phyloP scores from a whole-genome alignment of 495 filamentous ascomycete species.

The Xylaria sp. region DNA sequence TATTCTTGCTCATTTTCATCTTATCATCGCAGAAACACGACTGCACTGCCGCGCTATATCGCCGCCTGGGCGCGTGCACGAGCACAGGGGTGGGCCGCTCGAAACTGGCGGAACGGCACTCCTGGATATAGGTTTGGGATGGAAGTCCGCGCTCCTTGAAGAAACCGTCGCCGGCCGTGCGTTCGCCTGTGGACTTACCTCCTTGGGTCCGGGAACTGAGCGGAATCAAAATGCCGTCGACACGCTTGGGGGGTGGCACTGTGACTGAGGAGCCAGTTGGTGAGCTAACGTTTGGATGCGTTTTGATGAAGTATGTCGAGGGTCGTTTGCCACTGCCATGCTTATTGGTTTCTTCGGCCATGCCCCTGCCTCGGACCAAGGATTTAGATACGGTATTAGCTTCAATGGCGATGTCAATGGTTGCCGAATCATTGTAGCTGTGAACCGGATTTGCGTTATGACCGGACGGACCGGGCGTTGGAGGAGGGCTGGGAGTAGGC shows the following conservation, averaged over 20 bases:
- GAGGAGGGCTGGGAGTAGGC: neutral
- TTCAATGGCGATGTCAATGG: conserved; percentile 7
- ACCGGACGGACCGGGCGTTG: neutral
- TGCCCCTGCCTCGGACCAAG: neutral
- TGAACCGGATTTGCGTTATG: neutral
- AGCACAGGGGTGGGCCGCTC: neutral
- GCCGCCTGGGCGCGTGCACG: neutral
- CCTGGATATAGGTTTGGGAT: neutral
- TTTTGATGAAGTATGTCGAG: conserved; percentile 5
- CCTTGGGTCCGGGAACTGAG: neutral
- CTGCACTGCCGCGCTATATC: conserved; percentile 4
- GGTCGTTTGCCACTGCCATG: neutral
- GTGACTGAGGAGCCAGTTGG: conserved; percentile 21
- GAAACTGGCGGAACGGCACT: conserved; percentile 12
- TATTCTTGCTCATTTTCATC: too few species aligned
- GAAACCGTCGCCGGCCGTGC: neutral
- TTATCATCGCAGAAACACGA: conserved; percentile 13
- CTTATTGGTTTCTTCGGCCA: neutral
- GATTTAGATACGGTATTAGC: neutral
- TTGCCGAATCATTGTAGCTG: too few species aligned
- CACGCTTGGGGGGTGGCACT: conserved; percentile 20
- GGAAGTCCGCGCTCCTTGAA: conserved; percentile 24
- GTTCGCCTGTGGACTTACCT: neutral
- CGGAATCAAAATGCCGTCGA: conserved; percentile 15
- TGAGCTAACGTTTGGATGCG: neutral